Evolutionary conservation across 2,329 filamentous ascomycete species (phyloP), one percentile per base, ranked within the genome.

Genomic region (Akanthomyces dipterigenus): DNA sequence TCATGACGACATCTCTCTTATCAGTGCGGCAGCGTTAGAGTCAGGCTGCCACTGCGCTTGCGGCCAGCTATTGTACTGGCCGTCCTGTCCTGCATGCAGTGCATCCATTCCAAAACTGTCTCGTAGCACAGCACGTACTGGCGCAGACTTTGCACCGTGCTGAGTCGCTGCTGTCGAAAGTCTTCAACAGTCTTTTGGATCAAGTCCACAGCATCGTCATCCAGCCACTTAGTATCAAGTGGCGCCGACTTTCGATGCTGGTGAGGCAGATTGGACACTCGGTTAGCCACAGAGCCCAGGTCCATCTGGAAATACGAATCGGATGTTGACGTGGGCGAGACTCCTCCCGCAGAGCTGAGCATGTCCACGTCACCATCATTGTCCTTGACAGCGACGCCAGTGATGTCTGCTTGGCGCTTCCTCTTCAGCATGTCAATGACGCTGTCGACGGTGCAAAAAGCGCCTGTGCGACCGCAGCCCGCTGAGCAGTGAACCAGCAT

Each of bases 111-210:
- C 60, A 96, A 77, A 7, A 98, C 82, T 45, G 90, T 96, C 77
- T 99, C 95, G 73, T 99, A 99, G 74, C 95, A 99, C 38, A 99
- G 84, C 55, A 97, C 93, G 76, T 89, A 98, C 73, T 99, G 95
- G 63, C 91, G 82, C 62, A 98, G 77, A 69, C 89, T 97, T 75
- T 98, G 95, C 48, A 99, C 93, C 93, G 98, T 99, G 74, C 92
- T 97, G 22, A 97, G 77, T 65, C 95, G 81, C 76, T 99, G 95
- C 54, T 83, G 80, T 61, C 95, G 82, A 73, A 99, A 96, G 68
- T 97, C 92, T 67, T 95, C 89, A 1, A 99, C 93, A 0, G 93
- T 95, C 71, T 86, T 87, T 64, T 90, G 87, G 53, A 99, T 87
- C 63, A 98, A 75, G 72, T 99, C 95, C 2, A 90, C 71, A 28